Base-by-base conservation (phyloP, 352 stramenopile genomes). In the Phytophthora tentaculata region DNA sequence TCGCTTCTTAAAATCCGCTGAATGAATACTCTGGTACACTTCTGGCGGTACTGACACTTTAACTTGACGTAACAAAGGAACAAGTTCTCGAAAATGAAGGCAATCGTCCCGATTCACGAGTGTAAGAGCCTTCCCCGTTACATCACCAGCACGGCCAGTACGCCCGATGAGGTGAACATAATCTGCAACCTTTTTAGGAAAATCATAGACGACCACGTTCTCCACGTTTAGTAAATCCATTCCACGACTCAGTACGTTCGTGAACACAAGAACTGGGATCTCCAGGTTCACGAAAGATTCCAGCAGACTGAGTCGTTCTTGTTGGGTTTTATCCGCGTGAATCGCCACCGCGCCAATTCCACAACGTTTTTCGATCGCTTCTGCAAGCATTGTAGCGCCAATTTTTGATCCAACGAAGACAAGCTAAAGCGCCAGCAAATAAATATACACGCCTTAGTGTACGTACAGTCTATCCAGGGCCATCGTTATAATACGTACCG, bases 151-250 rank as follows among this genome's bases (percentile, higher is more conserved):
- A 56, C 81, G 77, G 4, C 79, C 79, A 16, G 70, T 79, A 14
- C 86, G 82, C 14, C 86, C 86, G 43, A 87, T 73, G 10, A 92
- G 57, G 55, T 94, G 86, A 56, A 94, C 54, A 50, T 86, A 94
- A 24, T 92, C 83, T 13, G 51, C 37, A n/a, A 86, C 50, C 29
- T 71, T 83, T 23, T 73, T 74, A 6, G 86, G 86, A 12, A 90
- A 80, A 49, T 94, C 86, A 65, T 92, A 94, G 2, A 94, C 67
- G 9, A 93, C 83, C 12, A 94, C 81, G 20, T 84, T 83, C 35
- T 89, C 68, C 17, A 92, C 81, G 3, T 81, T 73, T 7, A 92
- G 54, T 14, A 92, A 35, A 52, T 94, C 75, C 64, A 92, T 90
- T 20, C 86, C 86, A 28, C 86, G 86, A 16, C 84, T 84, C n/a